phyloP scores from a whole-genome alignment of 2,329 filamentous ascomycete species.

The Cucurbitaria berberidis region DNA sequence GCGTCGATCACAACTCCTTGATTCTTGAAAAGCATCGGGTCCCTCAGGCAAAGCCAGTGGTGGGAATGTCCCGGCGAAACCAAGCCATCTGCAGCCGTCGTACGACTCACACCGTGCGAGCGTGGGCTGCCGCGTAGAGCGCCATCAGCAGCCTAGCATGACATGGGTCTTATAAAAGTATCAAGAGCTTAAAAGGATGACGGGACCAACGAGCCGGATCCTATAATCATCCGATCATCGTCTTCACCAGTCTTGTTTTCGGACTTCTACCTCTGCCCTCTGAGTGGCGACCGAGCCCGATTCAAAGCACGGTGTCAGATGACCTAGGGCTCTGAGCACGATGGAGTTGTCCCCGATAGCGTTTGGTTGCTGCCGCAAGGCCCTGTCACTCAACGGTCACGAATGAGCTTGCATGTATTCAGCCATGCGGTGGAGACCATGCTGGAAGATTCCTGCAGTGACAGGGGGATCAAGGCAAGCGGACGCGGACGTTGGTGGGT shows the following conservation, averaged over 20 bases:
- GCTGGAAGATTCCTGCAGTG: constrained; percentile 23
- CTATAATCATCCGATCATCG: not conserved
- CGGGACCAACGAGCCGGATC: not conserved
- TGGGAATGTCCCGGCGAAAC: constrained; percentile 39
- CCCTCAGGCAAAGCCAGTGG: constrained; percentile 26
- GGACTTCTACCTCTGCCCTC: not conserved
- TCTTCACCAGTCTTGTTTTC: not conserved
- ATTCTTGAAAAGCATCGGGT: constrained; percentile 24
- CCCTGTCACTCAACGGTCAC: constrained; percentile 28
- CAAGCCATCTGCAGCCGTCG: constrained; percentile 31
- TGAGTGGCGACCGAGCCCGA: not conserved
- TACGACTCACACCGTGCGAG: constrained; percentile 32
- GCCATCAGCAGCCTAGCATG: constrained; percentile 15
- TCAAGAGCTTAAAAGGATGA: constrained; percentile 14
- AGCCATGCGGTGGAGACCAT: constrained; percentile 27
- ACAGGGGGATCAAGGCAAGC: constrained; percentile 31
- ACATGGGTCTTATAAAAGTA: constrained; percentile 10
- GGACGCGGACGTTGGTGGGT: constrained; percentile 42
- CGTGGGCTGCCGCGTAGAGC: constrained; percentile 34
- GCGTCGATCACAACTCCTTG: constrained; percentile 30
- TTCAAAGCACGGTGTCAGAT: not conserved
- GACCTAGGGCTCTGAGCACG: constrained; percentile 8
- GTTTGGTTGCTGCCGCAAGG: constrained; percentile 21
- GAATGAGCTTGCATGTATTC: constrained; percentile 24
- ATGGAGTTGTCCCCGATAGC: constrained; percentile 19